These are phyloP conservation scores for Elaeis guineensis DNA, from an alignment of 176 grass and related monocot species.

Conservation along the genomic window DNA sequence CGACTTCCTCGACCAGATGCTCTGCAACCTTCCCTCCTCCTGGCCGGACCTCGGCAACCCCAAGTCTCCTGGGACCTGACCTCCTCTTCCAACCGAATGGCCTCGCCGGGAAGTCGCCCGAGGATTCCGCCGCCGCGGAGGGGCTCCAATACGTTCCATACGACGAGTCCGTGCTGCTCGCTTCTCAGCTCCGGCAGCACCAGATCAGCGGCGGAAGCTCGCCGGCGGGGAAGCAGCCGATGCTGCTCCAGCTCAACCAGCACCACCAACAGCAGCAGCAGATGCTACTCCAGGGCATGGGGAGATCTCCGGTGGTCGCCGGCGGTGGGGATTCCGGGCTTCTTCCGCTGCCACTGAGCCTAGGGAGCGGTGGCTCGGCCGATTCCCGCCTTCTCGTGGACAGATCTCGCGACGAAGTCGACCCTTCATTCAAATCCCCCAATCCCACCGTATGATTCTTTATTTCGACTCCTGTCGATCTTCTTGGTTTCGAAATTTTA, in stretches of 20 bases:
- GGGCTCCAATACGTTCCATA: slow-evolving; percentile 16
- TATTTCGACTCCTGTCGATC: neutral
- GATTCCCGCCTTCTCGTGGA: neutral
- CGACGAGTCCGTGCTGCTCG: slow-evolving; percentile 67
- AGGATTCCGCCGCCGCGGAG: neutral
- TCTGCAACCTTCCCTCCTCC: slow-evolving; percentile 49
- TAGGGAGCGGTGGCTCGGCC: slow-evolving; percentile 14
- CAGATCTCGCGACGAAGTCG: slow-evolving; percentile 41
- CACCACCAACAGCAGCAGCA: slow-evolving; percentile 44
- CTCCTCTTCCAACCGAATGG: too few relatives aligned
- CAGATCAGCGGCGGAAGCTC: slow-evolving; percentile 60
- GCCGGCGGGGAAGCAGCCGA: slow-evolving; percentile 40
- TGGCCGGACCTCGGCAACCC: slow-evolving; percentile 63
- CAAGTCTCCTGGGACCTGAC: slow-evolving; percentile 55
- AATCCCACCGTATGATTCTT: slow-evolving; percentile 43
- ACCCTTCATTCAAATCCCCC: slow-evolving; percentile 61
- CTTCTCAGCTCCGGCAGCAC: slow-evolving; percentile 54
- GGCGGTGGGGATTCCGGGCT: slow-evolving; percentile 15
- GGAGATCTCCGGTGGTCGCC: slow-evolving; percentile 12
- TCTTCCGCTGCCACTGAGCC: slow-evolving; percentile 12
- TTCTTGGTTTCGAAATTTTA: neutral
- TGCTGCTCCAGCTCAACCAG: slow-evolving; percentile 54
- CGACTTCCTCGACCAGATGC: slow-evolving; percentile 96
- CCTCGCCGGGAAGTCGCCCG: slow-evolving; percentile 3
- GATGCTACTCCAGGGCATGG: slow-evolving; percentile 21